Evolutionary conservation across 352 stramenopile species (phyloP).

Genomic region (Phytophthora pseudosyringae): DNA sequence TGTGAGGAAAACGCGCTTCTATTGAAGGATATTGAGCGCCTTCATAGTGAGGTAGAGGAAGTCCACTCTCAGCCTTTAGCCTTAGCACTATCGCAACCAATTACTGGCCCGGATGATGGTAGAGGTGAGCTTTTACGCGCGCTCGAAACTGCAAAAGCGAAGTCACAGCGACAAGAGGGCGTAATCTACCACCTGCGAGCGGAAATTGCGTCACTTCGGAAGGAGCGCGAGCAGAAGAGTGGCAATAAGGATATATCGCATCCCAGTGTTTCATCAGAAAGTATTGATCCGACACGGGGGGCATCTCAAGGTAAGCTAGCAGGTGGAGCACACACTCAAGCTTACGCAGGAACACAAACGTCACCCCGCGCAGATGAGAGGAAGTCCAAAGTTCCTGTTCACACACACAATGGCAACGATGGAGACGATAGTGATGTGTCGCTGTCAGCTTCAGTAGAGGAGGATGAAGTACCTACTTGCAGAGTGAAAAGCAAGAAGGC

Average conservation of each 20-base stretch:
- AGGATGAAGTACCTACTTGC: constrained; percentile 11
- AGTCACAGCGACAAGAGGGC: constrained; percentile 32
- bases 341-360: constrained; percentile 29
- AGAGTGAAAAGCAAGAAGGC: constrained; percentile 2
- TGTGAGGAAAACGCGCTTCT: constrained; percentile 44
- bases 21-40: constrained; percentile 37
- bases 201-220: constrained; percentile 35
- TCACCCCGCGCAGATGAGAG: neutral
- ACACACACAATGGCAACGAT: neutral
- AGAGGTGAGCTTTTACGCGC: constrained; percentile 28
- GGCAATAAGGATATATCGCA: constrained; percentile 7
- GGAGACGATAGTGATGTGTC: constrained; percentile 26
- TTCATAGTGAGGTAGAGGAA: constrained; percentile 45
- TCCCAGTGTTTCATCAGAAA: neutral
- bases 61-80: constrained; percentile 12
- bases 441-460: constrained; percentile 18
- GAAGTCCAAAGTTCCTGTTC: neutral
- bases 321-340: neutral
- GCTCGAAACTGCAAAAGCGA: constrained; percentile 31
- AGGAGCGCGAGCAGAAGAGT: constrained; percentile 28
- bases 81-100: neutral
- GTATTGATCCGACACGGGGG: neutral
- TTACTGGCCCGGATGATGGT: constrained; percentile 12
- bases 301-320: neutral
- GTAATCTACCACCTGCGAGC: constrained; percentile 36